These are phyloP conservation scores for Solanum sitiens DNA, from an alignment of 257 asterid species.

Conservation along the genomic window DNA sequence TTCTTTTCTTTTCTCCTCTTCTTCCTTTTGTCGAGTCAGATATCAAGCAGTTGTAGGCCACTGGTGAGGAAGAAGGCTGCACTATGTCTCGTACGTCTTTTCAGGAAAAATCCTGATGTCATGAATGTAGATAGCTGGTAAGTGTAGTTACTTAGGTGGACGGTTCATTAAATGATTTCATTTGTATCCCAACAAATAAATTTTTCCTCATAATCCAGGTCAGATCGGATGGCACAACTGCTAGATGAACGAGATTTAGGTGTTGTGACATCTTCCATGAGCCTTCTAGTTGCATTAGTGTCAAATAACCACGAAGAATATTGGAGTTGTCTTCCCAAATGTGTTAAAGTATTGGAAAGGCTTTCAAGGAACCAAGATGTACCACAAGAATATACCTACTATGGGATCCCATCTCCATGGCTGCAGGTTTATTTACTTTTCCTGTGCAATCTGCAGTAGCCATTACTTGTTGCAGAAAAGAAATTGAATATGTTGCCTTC, in stretches of 20 bases:
- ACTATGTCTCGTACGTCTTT: slow-evolving; percentile 89
- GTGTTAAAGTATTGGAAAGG: slow-evolving; percentile 87
- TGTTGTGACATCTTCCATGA: slow-evolving; percentile 94
- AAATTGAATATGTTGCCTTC: not conserved
- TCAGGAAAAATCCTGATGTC: slow-evolving; percentile 91
- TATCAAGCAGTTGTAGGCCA: slow-evolving; percentile 96
- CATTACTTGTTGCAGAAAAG: not conserved
- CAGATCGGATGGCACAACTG: slow-evolving; percentile 93
- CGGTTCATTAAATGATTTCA: not conserved
- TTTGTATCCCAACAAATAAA: not conserved
- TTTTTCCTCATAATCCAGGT: slow-evolving; percentile 45
- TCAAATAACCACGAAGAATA: slow-evolving; percentile 89
- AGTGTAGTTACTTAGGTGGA: not conserved
- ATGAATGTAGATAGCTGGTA: slow-evolving; percentile 99
- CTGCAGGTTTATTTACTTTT: slow-evolving; percentile 67
- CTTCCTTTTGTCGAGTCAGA: slow-evolving; percentile 26
- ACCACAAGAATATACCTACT: slow-evolving; percentile 96
- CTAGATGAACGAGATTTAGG: slow-evolving; percentile 99
- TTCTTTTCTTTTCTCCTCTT: not conserved
- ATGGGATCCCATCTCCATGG: slow-evolving; percentile 99
- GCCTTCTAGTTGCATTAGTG: slow-evolving; percentile 94
- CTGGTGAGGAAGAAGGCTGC: slow-evolving; percentile 99
- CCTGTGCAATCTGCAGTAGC: not conserved
- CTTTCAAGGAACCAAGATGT: slow-evolving; percentile 90
- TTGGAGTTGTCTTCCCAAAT: slow-evolving; percentile 97